Percentiles rank a stretch among this genome's conserved stretches.
Evolutionary conservation across 108 stramenopile species (phyloP).

Genomic region (Nitzschia sp.): DNA sequence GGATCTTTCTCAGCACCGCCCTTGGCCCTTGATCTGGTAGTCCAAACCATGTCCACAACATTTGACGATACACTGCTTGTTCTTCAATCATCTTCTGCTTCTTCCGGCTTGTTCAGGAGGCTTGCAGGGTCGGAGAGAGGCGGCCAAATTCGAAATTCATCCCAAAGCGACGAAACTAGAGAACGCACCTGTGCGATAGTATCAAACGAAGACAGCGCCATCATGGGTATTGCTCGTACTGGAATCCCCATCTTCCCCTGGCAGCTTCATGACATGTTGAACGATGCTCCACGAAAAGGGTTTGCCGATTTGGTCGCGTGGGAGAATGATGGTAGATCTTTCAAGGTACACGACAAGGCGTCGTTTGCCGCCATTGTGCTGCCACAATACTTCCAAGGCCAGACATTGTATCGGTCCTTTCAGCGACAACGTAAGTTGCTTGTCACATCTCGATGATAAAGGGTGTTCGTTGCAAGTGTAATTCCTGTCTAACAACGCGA

Average conservation of each 20-base stretch:
- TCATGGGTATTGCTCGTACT: neutral
- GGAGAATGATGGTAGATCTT: conserved; percentile 56
- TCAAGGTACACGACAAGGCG: conserved; percentile 49
- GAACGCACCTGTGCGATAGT: too few relatives aligned
- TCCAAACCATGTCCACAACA: too few relatives aligned
- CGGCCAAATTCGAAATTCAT: too few relatives aligned
- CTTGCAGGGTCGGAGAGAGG: too few relatives aligned
- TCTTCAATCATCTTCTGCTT: neutral
- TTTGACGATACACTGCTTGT: neutral
- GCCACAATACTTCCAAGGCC: conserved; percentile 77
- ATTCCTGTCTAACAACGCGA: neutral
- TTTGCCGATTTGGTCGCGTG: conserved; percentile 57
- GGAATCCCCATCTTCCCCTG: conserved; percentile 46
- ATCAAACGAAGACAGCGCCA: too few relatives aligned
- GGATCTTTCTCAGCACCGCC: too few relatives aligned
- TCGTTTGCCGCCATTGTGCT: conserved; percentile 55
- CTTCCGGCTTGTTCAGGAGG: neutral
- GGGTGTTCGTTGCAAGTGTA: neutral
- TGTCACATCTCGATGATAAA: neutral
- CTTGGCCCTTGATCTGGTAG: too few relatives aligned
- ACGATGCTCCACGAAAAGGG: conserved; percentile 40
- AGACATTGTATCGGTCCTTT: conserved; percentile 76
- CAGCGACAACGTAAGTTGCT: conserved; percentile 65
- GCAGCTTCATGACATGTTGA: conserved; percentile 63
- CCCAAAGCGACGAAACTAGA: too few relatives aligned